Percentiles rank a stretch among this genome's conserved stretches.
These are phyloP conservation scores for Blastobotrys peoriensis DNA, from an alignment of 805 yeast species.

Conservation along the genomic window DNA sequence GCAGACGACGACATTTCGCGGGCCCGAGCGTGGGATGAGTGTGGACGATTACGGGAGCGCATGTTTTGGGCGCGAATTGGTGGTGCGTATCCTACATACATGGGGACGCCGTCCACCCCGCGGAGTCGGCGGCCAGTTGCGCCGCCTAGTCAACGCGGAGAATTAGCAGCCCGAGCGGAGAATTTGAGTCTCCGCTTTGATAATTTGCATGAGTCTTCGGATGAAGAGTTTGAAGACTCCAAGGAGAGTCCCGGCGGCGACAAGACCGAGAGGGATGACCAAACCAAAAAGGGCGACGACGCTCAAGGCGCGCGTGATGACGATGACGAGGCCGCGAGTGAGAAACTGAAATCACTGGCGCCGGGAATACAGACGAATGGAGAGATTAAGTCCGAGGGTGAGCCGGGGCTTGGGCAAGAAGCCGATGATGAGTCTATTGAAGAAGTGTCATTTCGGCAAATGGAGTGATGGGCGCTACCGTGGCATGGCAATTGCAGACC, in stretches of 20 bases:
- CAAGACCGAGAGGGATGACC: neutral
- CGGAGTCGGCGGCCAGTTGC: neutral
- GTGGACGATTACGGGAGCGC: conserved; percentile 58
- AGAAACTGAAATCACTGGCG: too few species aligned
- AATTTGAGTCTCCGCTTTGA: neutral
- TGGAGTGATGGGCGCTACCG: too few species aligned
- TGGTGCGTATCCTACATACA: conserved; percentile 17
- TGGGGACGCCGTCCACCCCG: neutral
- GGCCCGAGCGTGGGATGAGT: conserved; percentile 57
- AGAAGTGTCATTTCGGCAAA: neutral
- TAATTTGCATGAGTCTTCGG: conserved; percentile 1
- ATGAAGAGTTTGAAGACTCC: neutral
- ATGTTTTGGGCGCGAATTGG: conserved; percentile 84
- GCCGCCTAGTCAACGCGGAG: neutral
- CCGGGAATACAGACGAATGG: too few species aligned
- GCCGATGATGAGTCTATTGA: neutral
- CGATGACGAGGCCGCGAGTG: too few species aligned
- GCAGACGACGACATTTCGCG: conserved; percentile 37
- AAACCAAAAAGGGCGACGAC: too few species aligned
- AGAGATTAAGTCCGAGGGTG: too few species aligned
- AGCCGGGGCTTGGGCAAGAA: too few species aligned
- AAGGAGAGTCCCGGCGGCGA: neutral
- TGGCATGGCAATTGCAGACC: too few species aligned
- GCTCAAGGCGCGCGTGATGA: too few species aligned
- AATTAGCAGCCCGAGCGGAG: neutral